phyloP scores from a whole-genome alignment of 805 yeast genomes.

The Dipodascus geniculatus region DNA sequence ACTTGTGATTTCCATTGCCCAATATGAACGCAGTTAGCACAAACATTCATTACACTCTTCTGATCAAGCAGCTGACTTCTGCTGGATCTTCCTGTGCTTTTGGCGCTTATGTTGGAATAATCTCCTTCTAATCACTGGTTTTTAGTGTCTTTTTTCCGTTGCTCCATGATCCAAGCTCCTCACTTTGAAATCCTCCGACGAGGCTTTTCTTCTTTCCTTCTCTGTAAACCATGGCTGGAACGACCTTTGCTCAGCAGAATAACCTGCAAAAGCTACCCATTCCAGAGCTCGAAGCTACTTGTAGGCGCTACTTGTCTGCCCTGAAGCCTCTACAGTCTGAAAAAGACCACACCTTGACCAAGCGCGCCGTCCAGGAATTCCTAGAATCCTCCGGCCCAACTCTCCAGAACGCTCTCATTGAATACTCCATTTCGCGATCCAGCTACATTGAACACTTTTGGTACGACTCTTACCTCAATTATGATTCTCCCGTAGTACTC shows the following conservation, averaged over 20 bases:
- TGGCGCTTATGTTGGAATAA: too few relatives aligned
- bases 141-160: not conserved
- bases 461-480: conserved; percentile 81
- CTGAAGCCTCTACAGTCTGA: conserved; percentile 72
- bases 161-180: too few relatives aligned
- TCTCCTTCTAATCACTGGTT: too few relatives aligned
- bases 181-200: too few relatives aligned
- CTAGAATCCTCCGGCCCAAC: conserved; percentile 42
- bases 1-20: not conserved
- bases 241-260: conserved; percentile 50
- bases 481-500: conserved; percentile 73
- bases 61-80: not conserved
- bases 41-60: not conserved
- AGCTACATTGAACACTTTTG: conserved; percentile 90
- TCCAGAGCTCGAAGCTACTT: conserved; percentile 60
- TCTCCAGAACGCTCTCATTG: conserved; percentile 51
- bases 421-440: conserved; percentile 49
- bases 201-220: too few relatives aligned
- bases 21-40: not conserved
- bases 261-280: conserved; percentile 61
- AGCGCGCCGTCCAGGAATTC: conserved; percentile 44
- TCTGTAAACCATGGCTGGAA: conserved; percentile 3
- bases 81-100: not conserved
- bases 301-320: conserved; percentile 50
- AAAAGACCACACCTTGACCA: conserved; percentile 51